Base-by-base conservation (phyloP, 2,329 filamentous ascomycete species). In the Cylindrodendrum hubeiense region DNA sequence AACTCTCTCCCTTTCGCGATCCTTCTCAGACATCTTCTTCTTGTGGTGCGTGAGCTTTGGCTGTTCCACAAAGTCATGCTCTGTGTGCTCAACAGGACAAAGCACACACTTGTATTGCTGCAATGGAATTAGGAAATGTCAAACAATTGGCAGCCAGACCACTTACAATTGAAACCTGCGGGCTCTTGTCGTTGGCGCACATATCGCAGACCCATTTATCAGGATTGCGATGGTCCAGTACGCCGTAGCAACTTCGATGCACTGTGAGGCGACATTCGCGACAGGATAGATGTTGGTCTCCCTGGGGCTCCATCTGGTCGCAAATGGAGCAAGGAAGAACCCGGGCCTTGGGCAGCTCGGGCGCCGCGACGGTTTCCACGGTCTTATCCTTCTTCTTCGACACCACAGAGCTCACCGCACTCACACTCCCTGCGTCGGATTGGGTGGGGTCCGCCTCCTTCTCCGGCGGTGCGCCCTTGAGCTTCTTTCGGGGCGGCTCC, bases 201-300 rank as follows among this genome's bases (percentile, higher is more conserved):
- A 95, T 97, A 80, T 98, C 96, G 79, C 96, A 99, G 43, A 91
- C 89, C 96, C 96, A 99, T 79, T 97, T 97, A 47, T 86, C 87
- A 33, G 89, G 86, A 58, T 86, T 86, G 44, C 93, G 89, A 61
- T 91, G 89, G 49, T 91, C 89, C 41, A 87, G 70, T 33, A 98
- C 86, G n/a, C 96, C 96, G 76, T 98, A 99, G 80, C 96, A 99
- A 67, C 90, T 89, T 58, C 93, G 91, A 79, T 99, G 96, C 24
- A 98, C 95, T 4, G 94, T 94, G 79, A 99, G 82, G 57, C 94
- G 91, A 79, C 96, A 99, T 75, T 97, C 94, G 52, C 89, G 88
- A 79, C 96, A 99, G 43, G 91, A 89, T 17, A 97, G 78, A 72
- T 93, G 89, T 69, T 93, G 87, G 56, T 94, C 91, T 13, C 89